Percentiles rank a stretch among this genome's conserved stretches.
phyloP scores from a whole-genome alignment of 176 grass and related monocot species.

The Chloris gayana region DNA sequence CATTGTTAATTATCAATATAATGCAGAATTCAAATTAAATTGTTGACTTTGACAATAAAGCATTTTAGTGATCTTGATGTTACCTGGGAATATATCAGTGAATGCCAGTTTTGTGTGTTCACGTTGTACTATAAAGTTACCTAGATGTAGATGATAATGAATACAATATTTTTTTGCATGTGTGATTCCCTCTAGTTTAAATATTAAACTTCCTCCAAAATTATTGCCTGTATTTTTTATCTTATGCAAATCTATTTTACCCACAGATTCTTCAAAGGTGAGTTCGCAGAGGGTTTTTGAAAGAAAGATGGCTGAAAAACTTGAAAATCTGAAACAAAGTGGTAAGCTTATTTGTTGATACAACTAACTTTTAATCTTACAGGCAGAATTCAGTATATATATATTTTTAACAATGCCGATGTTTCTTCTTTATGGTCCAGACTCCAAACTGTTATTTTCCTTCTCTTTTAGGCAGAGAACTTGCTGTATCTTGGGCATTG shows the following conservation, averaged over 20 bases:
- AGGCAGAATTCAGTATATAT: neutral
- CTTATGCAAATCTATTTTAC: constrained; percentile 29
- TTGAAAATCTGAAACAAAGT: constrained; percentile 81
- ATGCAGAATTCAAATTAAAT: neutral
- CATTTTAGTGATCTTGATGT: neutral
- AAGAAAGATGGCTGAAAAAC: constrained; percentile 93
- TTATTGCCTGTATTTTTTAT: constrained; percentile 13
- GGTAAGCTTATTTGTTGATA: constrained; percentile 52
- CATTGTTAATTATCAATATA: constrained; percentile 18
- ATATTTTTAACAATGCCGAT: neutral
- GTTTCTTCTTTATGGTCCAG: constrained; percentile 6
- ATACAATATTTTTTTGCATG: too few species aligned
- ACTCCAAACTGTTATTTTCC: constrained; percentile 9
- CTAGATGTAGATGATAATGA: neutral
- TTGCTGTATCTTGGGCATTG: constrained; percentile 96
- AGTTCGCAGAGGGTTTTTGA: constrained; percentile 64
- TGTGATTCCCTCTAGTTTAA: constrained; percentile 1
- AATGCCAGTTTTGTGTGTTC: constrained; percentile 1
- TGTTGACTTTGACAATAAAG: neutral
- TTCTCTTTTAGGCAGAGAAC: constrained; percentile 78
- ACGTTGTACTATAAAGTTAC: constrained; percentile 9
- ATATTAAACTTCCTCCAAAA: neutral
- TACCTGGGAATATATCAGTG: neutral
- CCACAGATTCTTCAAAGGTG: constrained; percentile 76
- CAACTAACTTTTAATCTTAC: constrained; percentile 30